Conservation (phyloP, 164 flowering plant species). For the Chloranthus sessilifolius region DNA sequence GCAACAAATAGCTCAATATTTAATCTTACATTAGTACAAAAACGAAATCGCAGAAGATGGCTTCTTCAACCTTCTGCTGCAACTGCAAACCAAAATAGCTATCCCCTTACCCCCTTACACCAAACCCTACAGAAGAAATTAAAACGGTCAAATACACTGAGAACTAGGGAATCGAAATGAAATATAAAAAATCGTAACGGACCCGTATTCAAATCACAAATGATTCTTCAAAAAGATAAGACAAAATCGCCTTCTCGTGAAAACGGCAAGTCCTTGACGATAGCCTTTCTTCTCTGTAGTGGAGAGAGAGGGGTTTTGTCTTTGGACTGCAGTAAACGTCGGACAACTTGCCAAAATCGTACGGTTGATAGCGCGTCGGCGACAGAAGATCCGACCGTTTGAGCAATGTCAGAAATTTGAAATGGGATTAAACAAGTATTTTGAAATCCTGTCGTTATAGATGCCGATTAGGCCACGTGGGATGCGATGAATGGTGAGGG, state of each 20-base stretch:
- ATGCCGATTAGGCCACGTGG: slow-evolving; percentile 12
- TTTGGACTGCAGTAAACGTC: background rate
- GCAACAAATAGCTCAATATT: no score
- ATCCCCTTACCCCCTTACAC: no score
- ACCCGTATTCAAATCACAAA: slow-evolving; percentile 6
- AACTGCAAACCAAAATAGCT: no score
- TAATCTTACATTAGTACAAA: no score
- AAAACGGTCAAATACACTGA: no score
- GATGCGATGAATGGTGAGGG: background rate
- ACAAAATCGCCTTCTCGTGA: no score
- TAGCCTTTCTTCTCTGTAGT: background rate
- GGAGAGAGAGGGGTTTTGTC: background rate
- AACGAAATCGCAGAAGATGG: no score
- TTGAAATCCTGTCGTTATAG: slow-evolving; percentile 9
- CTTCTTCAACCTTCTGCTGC: no score
- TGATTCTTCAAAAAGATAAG: slow-evolving; percentile 1
- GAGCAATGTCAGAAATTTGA: slow-evolving; percentile 12
- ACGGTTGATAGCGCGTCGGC: slow-evolving; percentile 9
- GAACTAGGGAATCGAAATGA: background rate
- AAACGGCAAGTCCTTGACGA: no score
- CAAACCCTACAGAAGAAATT: no score
- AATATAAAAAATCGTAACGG: background rate
- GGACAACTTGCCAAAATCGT: slow-evolving; percentile 5
- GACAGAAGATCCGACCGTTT: slow-evolving; percentile 16
- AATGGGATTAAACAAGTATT: slow-evolving; percentile 1